phyloP scores from a whole-genome alignment of 768 basidiomycete genomes.

The Chalciporus pseudorubinellus region DNA sequence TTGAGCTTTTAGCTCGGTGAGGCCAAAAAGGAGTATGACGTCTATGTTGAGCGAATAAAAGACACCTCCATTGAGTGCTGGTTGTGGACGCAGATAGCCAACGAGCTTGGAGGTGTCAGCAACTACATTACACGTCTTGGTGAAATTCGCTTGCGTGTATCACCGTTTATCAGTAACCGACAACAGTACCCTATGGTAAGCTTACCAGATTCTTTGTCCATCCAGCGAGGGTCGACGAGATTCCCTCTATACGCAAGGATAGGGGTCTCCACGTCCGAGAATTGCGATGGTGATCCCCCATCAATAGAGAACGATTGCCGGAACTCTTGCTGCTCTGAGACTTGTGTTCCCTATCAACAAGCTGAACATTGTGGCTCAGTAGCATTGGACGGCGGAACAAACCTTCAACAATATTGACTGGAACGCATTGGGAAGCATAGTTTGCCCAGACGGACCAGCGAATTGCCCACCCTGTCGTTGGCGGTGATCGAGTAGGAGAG shows the following conservation, averaged over 20 bases:
- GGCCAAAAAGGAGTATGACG: constrained; percentile 40
- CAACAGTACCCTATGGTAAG: not conserved
- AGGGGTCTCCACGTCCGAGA: not conserved
- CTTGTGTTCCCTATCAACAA: constrained; percentile 11
- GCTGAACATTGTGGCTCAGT: not conserved
- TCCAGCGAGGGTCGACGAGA: not conserved
- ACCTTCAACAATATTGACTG: constrained; percentile 37
- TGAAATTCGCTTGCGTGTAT: not conserved
- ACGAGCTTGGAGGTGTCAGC: constrained; percentile 13
- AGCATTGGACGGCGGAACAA: not conserved
- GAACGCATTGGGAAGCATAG: constrained; percentile 34
- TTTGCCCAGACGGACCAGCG: constrained; percentile 25
- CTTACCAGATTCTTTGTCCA: not conserved
- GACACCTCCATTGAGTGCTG: not conserved
- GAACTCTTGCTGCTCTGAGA: constrained; percentile 22
- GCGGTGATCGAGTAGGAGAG: constrained; percentile 35
- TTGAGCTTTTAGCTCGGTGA: constrained; percentile 46
- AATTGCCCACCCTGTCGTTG: constrained; percentile 25
- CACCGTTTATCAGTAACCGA: too few relatives aligned
- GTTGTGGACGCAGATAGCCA: not conserved
- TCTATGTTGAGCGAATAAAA: constrained; percentile 27
- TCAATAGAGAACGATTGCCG: constrained; percentile 5
- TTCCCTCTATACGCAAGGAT: constrained; percentile 18
- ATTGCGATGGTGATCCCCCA: not conserved
- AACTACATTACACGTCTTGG: not conserved